Base-by-base conservation (phyloP, 768 basidiomycete species). In the Pleurotus citrinopileatus region DNA sequence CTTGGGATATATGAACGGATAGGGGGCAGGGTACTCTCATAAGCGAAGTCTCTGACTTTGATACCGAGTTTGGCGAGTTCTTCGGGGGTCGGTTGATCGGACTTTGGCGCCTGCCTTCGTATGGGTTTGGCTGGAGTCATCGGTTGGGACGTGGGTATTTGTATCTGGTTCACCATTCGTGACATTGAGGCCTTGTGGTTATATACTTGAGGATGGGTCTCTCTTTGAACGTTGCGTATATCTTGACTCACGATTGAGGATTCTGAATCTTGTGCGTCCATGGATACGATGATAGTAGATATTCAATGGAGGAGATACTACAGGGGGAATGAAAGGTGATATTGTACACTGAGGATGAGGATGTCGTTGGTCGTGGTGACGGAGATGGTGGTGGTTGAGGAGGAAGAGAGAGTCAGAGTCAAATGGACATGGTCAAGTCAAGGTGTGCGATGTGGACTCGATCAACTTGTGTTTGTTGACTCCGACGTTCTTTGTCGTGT, bases 1-100 rank as follows among this genome's bases (percentile, higher is more conserved):
- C 76, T 74, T 1, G 73, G 73, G 53, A 69, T 69, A 22, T 81
- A 77, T 2, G 83, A 73, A 26, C 70, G 71, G 36, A 89, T 75
- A 7, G 83, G 82, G 1, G 86, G 84, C 42, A 88, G 69, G 23
- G 70, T 82, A 68, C 75, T 84, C 66, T 87, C 84, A 69, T 83
- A 86, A 13, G 81, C 85, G 73, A 84, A 89, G 69, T 89, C 81
- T 72, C 70, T 78, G 65, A 72, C 74, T 71, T 74, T 77, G 53
- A 77, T 70, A 2, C 79, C 74, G 9, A 68, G 54, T 15, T 57
- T 62, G 56, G 66, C 64, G 28, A 73, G 60, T 15, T 54, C 44
- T 22, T 60, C 57, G 28, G 59, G 43, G 36, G 59, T 46, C 44
- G 72, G 64, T 55, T 68, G 63, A 50, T 65, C 53, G 52, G 62